Base-by-base conservation (phyloP, 1,284 basidiomycete species). In the Apiotrichum sp. region DNA sequence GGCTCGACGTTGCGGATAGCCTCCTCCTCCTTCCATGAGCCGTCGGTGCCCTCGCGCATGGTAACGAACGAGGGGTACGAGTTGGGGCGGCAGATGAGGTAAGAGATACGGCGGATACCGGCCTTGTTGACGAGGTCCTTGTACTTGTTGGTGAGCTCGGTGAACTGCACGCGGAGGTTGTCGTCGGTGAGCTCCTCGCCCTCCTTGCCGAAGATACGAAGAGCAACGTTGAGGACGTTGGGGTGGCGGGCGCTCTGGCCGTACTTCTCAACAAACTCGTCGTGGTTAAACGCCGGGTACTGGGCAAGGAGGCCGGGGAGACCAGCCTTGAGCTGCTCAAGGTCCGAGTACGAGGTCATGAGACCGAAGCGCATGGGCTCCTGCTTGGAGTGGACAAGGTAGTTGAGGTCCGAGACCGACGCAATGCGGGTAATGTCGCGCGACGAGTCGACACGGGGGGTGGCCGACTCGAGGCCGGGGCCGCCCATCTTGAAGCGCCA, bases 1-100 rank as follows among this genome's bases (percentile, higher is more conserved):
- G 96, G 96, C 75, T 99, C 96, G 62, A 98, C 93, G 80, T 98
- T 97, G 75, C 95, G 88, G 73, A 99, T 96, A 10, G 93, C 87
- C 72, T 91, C 85, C 76, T 98, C 92, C 81, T 98, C 96, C 59
- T 81, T 83, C 96, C 96, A 99, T 14, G 75, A 73, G 32, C 84
- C 86, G 48, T 84, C 76, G 53, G 72, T 80, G 67, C 83, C 81
- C 40, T 71, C 70, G 60, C 96, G 88, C 46, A 98, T 79, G 47
- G 96, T 98, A 79, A 87, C 90, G 81, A 95, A 98, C 70, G 88
- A 85, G 7, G 96, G 96, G 77, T 98, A 98, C 72, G 88, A 84
- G 56, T 89, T 88, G 55, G 83, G 86, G 61, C 90, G 86, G 80
- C 93, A 98, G 66, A 98, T 86, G 63, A 98, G 80, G 74, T 95